Base-by-base conservation (phyloP, 331 rosid species). In the Malus hybrid region DNA sequence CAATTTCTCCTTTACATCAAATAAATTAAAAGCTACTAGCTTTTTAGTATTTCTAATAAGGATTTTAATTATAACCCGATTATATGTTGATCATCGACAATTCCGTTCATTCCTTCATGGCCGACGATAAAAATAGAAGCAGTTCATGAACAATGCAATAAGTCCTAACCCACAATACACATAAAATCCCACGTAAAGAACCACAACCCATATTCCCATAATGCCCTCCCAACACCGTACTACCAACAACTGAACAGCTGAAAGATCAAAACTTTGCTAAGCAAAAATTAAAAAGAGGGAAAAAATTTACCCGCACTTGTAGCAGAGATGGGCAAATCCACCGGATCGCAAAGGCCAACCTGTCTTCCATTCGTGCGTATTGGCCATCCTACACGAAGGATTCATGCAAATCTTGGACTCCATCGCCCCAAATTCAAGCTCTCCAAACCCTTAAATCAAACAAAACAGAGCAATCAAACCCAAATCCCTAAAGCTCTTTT, bases 341-440 rank as follows among this genome's bases (percentile, higher is more conserved):
- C 92, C 97, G 78, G 96, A 86, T 92, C 96, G 87, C 61, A 92
- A 74, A 75, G 87, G 83, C 99, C 99, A 94, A 28, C 99, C 99
- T 76, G 68, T 89, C 86, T 85, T 92, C 96, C 97, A 90, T 60
- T 92, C 90, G 61, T 73, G 88, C 8, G 82, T 22, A 48, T 71
- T 63, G 55, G 72, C 67, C 73, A 83, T 66, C 63, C 74, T 80
- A 74, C 95, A 92, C 72, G 80, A 82, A 53, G 68, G 89, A 81
- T 89, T 90, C 66, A 79, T 87, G 85, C 97, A 90, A 86, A 87
- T 78, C 78, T 79, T 83, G 33, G 93, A 82, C 72, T 85, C 92
- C 99, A 94, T 94, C 16, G 62, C 81, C 70, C 87, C 77, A 80
- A 83, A 80, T 82, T 81, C 82, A 84, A 85, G 74, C 44, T 32